Conservation (phyloP, 176 grass and related monocot species). For the Phoenix roebelenii region DNA sequence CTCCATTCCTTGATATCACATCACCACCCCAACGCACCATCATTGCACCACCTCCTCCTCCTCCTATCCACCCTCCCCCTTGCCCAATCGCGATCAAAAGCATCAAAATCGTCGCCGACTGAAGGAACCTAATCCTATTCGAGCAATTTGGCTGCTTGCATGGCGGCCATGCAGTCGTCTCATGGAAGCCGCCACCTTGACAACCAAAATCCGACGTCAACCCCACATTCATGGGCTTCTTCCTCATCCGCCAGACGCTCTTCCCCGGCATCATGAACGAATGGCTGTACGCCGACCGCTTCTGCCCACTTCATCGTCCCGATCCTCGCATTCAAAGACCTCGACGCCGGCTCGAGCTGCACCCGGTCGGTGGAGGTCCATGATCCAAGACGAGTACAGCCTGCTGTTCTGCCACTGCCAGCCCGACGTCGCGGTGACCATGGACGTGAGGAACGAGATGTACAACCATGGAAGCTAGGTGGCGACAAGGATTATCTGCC, state of each 20-base stretch:
- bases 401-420: constrained; percentile 54
- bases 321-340: constrained; percentile 32
- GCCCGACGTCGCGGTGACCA: constrained; percentile 42
- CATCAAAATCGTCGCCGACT: constrained; percentile 31
- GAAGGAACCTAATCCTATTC: constrained; percentile 49
- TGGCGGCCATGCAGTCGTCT: constrained; percentile 26
- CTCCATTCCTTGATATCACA: constrained; percentile 6
- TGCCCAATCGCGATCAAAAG: constrained; percentile 47
- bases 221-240: constrained; percentile 42
- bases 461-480: constrained; percentile 34
- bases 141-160: constrained; percentile 56
- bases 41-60: neutral
- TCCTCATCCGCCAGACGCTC: constrained; percentile 42
- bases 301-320: constrained; percentile 40
- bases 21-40: neutral
- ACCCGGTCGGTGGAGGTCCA: constrained; percentile 15
- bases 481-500: constrained; percentile 34
- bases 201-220: constrained; percentile 15
- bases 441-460: constrained; percentile 63
- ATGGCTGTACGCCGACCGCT: constrained; percentile 33
- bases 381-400: constrained; percentile 42
- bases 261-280: constrained; percentile 49
- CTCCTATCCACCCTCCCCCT: constrained; percentile 1
- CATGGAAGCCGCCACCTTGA: constrained; percentile 26
- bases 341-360: constrained; percentile 22